Base-by-base conservation (phyloP, 345 rosid genomes). In the Turnera subulata region DNA sequence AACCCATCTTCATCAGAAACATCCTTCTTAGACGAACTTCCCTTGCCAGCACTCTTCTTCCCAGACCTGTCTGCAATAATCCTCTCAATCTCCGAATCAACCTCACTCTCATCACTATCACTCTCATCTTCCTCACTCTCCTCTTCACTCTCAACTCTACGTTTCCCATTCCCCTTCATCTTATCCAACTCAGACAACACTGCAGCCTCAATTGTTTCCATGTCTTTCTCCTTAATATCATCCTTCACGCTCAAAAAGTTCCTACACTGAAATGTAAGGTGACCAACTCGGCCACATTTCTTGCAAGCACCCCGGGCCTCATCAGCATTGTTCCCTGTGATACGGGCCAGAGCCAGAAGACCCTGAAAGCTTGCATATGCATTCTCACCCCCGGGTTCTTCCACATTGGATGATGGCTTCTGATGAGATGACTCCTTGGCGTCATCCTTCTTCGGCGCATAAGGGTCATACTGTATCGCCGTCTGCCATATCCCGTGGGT, bases 401-500 rank as follows among this genome's bases (percentile, higher is more conserved):
- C n/a, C n/a, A 66, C 63, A 48, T 58, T 67, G 5, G n/a, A n/a
- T n/a, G 84, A 65, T 0, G 80, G 29, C 22, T 61, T 64, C 42
- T 66, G 73, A 55, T 72, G 82, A 15, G 73, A 52, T 6, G 80
- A 61, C 33, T 55, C 66, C 70, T 84, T 93, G 0, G 87, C 55
- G 26, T 89, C 97, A 15, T 89, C 96, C 73, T 85, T 93, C 62
- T 64, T 73, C 20, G 99, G 97, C 1, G 97, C 99, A 64, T 89
- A 93, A 1, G 99, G 99, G 62, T 93, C 99, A 20, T 93, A 93
- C 11, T 96, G 85, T 35, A 89, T 93, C 11, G 97, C 95, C 58
- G 92, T 93, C 77, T 89, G 99, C 99, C 99, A 93, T 60, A 93
- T 89, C 1, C 97, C 99, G 46, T 93, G 99, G n/a, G n/a, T n/a